These are phyloP conservation scores for Leccinum arenicola DNA, from an alignment of 768 basidiomycete species.

Conservation along the genomic window DNA sequence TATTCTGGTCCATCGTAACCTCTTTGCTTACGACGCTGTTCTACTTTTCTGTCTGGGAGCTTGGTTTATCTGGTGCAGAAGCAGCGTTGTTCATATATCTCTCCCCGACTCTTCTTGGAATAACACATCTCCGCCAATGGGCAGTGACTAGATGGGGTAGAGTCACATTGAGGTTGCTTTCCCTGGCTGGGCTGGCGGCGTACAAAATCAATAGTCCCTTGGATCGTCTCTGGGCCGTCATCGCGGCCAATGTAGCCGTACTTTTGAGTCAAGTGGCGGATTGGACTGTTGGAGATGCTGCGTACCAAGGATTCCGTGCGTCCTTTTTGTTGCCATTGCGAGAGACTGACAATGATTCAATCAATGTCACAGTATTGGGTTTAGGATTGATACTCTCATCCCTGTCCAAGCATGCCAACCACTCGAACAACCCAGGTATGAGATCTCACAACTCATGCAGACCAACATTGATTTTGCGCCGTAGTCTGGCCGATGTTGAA, in stretches of 20 bases:
- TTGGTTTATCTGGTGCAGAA: constrained; percentile 82
- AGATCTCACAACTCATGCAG: neutral
- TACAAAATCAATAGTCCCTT: constrained; percentile 50
- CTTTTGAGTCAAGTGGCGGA: constrained; percentile 50
- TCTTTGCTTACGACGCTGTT: constrained; percentile 77
- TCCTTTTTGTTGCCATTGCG: constrained; percentile 8
- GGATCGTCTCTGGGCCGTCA: constrained; percentile 55
- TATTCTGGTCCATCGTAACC: constrained; percentile 84
- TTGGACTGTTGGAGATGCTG: constrained; percentile 46
- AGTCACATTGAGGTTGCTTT: constrained; percentile 45
- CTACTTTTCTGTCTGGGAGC: constrained; percentile 91
- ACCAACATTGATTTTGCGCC: neutral
- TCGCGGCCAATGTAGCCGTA: constrained; percentile 48
- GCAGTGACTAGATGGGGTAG: constrained; percentile 41
- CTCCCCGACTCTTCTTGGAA: constrained; percentile 60
- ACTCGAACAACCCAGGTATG: constrained; percentile 76
- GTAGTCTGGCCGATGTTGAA: constrained; percentile 80
- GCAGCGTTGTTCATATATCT: constrained; percentile 69
- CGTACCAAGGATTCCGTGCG: constrained; percentile 51
- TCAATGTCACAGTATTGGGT: constrained; percentile 48
- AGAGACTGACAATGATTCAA: neutral
- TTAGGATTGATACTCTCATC: constrained; percentile 66
- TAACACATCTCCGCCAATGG: constrained; percentile 43
- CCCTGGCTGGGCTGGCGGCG: constrained; percentile 51
- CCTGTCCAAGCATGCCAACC: constrained; percentile 72